Evolutionary conservation across 306 rosid species (phyloP), one percentile per base, ranked within the genome.

Genomic region (Vigna reflexopilosa): DNA sequence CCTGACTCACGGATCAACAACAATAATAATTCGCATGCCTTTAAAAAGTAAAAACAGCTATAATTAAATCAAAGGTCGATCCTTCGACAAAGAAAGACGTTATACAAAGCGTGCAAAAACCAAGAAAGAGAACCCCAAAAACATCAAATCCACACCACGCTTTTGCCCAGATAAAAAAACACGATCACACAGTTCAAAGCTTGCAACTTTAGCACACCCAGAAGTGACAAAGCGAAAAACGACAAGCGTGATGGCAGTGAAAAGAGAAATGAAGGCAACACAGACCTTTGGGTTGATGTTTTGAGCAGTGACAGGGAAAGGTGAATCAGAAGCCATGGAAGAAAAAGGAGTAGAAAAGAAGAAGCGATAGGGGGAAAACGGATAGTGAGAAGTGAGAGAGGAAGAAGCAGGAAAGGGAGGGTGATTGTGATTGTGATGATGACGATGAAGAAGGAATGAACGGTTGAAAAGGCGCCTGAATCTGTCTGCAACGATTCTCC

Each of bases 251-350:
- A 28, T 17, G 77, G 48, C 54, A 4, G 0, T 11, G 54, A 36
- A 65, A 69, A 42, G 8, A 32, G 47, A 57, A 20, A 12, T 9
- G 15, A 30, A 30, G 44, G 38, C 2, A 12, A 14, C 4, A 63
- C 20, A 62, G 40, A 92, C 97, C 96, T 95, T 90, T 66, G 92
- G 96, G 72, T 91, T 95, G 82, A 95, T 82, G 80, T 86, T 93
- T 3, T n/a, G 80, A 34, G 68, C n/a, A 24, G 90, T 77, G 9
- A 89, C 82, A 13, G 95, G 89, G 44, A 76, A 77, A 61, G 85
- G 51, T 1, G 87, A 78, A 75, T 73, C 40, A 34, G 88, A 67
- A 81, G 90, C 82, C 77, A 83, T 80, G 28, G 86, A 48, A 47
- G 55, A 50, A 45, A 75, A 13, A 4, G 75, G 20, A 22, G 81